These are phyloP conservation scores for Neoboletus magnificus DNA, from an alignment of 768 basidiomycete species.

Conservation along the genomic window DNA sequence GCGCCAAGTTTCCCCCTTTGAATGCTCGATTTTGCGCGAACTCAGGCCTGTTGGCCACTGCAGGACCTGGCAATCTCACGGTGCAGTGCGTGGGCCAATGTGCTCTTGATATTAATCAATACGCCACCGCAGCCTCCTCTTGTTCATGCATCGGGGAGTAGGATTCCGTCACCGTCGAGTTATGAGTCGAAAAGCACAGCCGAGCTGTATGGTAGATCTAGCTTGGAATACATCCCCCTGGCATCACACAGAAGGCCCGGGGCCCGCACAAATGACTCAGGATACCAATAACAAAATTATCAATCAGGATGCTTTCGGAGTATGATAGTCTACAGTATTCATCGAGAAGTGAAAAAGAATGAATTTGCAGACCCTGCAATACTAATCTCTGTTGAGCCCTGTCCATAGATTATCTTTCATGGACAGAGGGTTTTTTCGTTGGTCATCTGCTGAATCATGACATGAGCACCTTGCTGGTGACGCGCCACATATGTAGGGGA, in stretches of 20 bases:
- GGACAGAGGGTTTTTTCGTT: not conserved
- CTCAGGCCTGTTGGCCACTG: no score
- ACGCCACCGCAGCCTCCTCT: constrained; percentile 24
- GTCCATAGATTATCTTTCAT: constrained; percentile 6
- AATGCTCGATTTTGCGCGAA: not conserved
- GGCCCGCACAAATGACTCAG: not conserved
- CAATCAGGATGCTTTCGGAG: no score
- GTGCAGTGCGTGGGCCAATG: constrained; percentile 7
- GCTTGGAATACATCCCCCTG: not conserved
- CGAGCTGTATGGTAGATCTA: not conserved
- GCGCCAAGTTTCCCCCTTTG: not conserved
- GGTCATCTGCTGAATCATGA: not conserved
- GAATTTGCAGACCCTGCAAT: constrained; percentile 5
- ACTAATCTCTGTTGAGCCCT: not conserved
- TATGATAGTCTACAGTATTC: constrained; percentile 6
- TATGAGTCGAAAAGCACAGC: not conserved
- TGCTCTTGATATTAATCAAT: constrained; percentile 8
- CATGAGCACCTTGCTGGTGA: constrained; percentile 11
- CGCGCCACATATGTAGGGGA: constrained; percentile 10
- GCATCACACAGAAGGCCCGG: not conserved
- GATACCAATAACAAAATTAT: not conserved
- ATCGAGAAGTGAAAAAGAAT: constrained; percentile 2
- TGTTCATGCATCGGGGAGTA: not conserved
- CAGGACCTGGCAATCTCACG: constrained; percentile 11
- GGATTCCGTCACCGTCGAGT: not conserved